Percentiles rank a stretch among this genome's conserved stretches.
Conservation (phyloP, 305 asterid species). For the Euphrasia arctica region DNA sequence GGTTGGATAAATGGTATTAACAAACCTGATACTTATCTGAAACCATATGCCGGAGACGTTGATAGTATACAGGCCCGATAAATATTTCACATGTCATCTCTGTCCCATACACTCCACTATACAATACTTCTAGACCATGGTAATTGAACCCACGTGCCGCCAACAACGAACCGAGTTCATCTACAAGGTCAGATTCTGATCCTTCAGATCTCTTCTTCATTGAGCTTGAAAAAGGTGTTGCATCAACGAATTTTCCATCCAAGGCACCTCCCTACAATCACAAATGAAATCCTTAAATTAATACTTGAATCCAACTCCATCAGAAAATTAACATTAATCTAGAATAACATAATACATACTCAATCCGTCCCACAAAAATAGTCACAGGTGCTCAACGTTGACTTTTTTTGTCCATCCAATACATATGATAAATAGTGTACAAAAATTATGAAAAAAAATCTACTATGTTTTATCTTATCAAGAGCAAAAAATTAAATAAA, state of each 20-base stretch:
- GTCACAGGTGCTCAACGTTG: too few species aligned
- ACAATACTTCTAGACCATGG: slow-evolving; percentile 84
- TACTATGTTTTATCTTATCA: not conserved
- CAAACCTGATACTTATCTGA: slow-evolving; percentile 94
- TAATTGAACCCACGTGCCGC: slow-evolving; percentile 69
- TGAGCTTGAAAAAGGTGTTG: slow-evolving; percentile 79
- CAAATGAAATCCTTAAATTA: slow-evolving; percentile 4
- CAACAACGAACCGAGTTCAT: slow-evolving; percentile 80
- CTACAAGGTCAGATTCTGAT: slow-evolving; percentile 55
- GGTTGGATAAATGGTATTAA: not conserved
- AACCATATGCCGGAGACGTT: slow-evolving; percentile 97
- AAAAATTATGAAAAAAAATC: too few species aligned
- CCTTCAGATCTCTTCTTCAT: slow-evolving; percentile 37
- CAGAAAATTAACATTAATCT: not conserved
- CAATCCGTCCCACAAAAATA: too few species aligned
- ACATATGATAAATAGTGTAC: too few species aligned
- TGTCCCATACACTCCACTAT: slow-evolving; percentile 91
- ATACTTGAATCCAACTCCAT: not conserved
- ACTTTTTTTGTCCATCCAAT: too few species aligned
- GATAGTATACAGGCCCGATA: slow-evolving; percentile 96
- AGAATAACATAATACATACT: slow-evolving; percentile 1
- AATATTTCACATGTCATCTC: slow-evolving; percentile 88
- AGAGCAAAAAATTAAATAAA: slow-evolving; percentile 10
- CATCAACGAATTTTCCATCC: slow-evolving; percentile 79
- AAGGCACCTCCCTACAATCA: slow-evolving; percentile 77